Conservation (phyloP, 2,329 filamentous ascomycete species). For the Aspergillus intermedius region DNA sequence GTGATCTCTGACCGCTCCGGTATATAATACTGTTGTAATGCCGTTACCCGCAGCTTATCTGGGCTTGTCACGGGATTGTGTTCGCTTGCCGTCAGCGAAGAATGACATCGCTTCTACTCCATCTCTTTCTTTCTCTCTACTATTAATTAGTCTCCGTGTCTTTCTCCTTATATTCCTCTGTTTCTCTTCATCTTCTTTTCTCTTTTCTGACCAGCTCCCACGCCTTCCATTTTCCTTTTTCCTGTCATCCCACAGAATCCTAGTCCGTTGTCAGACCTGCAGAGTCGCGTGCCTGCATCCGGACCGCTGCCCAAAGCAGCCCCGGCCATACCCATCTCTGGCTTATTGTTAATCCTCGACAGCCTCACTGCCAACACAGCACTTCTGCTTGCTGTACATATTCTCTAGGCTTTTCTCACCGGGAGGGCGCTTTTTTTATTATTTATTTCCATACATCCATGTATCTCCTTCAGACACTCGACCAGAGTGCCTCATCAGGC, state of each 20-base stretch:
- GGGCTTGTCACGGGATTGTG: no score
- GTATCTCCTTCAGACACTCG: slow-evolving; percentile 35
- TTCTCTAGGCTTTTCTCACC: background rate
- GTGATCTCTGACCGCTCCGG: background rate
- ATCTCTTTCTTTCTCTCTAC: no score
- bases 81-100: no score
- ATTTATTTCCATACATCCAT: slow-evolving; percentile 20
- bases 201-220: background rate
- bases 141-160: no score
- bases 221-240: background rate
- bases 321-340: background rate
- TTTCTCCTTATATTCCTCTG: background rate
- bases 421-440: background rate
- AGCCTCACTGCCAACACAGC: slow-evolving; percentile 14
- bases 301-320: background rate
- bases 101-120: no score
- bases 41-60: background rate
- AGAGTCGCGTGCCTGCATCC: slow-evolving; percentile 18
- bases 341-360: background rate
- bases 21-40: background rate
- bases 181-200: background rate
- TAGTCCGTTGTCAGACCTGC: slow-evolving; percentile 1
- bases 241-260: background rate
- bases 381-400: slow-evolving; percentile 1
- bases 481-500: slow-evolving; percentile 36